Percentiles rank a stretch among this genome's conserved stretches.
Conservation (phyloP, 768 basidiomycete species). For the Xerocomellus chrysenteron region DNA sequence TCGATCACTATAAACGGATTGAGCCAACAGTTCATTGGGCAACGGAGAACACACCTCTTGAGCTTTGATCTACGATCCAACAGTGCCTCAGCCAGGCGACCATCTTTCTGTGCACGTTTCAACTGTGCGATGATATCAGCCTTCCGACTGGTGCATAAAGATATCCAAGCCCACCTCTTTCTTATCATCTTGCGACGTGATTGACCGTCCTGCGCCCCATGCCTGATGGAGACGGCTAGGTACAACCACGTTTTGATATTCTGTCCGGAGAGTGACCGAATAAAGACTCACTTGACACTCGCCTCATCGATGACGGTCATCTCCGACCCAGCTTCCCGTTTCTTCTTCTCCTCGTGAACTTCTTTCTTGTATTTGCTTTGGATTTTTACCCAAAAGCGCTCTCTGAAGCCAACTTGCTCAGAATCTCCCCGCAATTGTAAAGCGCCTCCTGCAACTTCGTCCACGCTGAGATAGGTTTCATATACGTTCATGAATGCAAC, state of each 20-base stretch:
- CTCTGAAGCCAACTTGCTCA: constrained; percentile 80
- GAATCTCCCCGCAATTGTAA: constrained; percentile 80
- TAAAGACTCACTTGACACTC: constrained; percentile 61
- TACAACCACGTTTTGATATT: constrained; percentile 3
- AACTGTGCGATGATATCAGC: constrained; percentile 45
- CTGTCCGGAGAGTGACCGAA: neutral
- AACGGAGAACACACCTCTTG: constrained; percentile 58
- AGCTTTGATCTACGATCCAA: constrained; percentile 79
- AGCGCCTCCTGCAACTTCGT: constrained; percentile 83
- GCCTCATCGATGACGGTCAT: constrained; percentile 66
- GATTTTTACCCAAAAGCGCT: constrained; percentile 87
- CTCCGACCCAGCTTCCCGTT: constrained; percentile 55
- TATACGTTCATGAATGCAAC: constrained; percentile 86
- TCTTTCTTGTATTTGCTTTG: constrained; percentile 89
- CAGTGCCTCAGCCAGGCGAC: constrained; percentile 76
- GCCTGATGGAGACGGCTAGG: constrained; percentile 71
- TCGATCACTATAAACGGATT: constrained; percentile 37
- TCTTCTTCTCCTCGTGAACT: constrained; percentile 73
- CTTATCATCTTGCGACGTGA: constrained; percentile 70
- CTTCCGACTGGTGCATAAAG: neutral
- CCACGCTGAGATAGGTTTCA: constrained; percentile 82
- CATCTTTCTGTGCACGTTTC: constrained; percentile 75
- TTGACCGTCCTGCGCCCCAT: constrained; percentile 78
- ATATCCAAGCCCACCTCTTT: constrained; percentile 52
- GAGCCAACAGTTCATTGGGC: neutral